Percentiles rank a stretch among this genome's conserved stretches.
Conservation (phyloP, 192 early-diverging fungal species). For the Oehlia diaphana region DNA sequence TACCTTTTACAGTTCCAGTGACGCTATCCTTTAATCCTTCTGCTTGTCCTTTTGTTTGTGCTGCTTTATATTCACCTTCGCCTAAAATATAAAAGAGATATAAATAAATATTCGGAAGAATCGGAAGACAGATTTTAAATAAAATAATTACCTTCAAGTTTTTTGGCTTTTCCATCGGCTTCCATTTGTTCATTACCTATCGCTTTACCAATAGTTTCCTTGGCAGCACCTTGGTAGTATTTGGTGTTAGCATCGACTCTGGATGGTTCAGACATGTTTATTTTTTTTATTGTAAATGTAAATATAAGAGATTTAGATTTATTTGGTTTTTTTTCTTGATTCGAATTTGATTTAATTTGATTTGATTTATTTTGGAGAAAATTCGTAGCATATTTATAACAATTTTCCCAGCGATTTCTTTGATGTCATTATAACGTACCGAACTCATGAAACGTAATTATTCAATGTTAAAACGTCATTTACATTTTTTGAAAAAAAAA, state of each 20-base stretch:
- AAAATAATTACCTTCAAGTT: background rate
- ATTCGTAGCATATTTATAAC: background rate
- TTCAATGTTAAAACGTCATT: background rate
- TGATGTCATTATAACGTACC: background rate
- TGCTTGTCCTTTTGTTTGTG: background rate
- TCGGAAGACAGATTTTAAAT: too few species aligned
- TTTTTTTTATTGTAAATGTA: background rate
- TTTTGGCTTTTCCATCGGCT: background rate
- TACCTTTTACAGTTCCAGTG: background rate
- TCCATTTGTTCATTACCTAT: slow-evolving; percentile 13
- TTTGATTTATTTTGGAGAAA: background rate
- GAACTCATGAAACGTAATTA: background rate
- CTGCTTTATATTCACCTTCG: background rate
- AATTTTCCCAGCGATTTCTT: background rate
- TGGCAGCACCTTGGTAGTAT: slow-evolving; percentile 7
- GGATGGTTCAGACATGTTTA: slow-evolving; percentile 10
- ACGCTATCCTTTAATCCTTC: background rate
- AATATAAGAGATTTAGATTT: background rate
- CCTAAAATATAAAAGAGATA: background rate
- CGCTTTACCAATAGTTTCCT: background rate
- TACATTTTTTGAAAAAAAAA: too few species aligned
- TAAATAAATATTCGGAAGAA: background rate
- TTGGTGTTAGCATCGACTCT: background rate
- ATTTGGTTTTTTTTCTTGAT: too few species aligned
- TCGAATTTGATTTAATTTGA: too few species aligned